Conservation (phyloP, 495 filamentous ascomycete genomes). For the Penicillium fimorum region DNA sequence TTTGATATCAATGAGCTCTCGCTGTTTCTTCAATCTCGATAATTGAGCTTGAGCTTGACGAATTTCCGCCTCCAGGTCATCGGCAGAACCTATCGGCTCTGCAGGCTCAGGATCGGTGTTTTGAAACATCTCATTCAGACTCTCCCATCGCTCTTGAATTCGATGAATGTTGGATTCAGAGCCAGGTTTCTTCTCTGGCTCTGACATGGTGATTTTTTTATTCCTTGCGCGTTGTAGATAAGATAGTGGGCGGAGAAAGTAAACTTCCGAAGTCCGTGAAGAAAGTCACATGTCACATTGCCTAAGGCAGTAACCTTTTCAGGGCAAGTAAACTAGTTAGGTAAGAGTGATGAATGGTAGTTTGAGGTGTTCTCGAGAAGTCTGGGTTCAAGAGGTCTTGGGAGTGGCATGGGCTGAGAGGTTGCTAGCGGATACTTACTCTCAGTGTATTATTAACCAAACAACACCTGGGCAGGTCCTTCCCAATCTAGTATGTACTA, state of each 20-base stretch:
- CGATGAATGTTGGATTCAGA: not conserved
- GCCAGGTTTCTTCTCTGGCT: not conserved
- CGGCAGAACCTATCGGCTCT: not conserved
- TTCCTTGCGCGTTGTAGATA: not conserved
- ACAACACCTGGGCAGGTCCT: not conserved
- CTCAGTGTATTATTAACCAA: not conserved
- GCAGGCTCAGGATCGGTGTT: not conserved
- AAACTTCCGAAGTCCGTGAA: slow-evolving; percentile 5
- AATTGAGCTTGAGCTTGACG: slow-evolving; percentile 10
- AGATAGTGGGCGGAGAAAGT: slow-evolving; percentile 1
- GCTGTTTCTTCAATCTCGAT: slow-evolving; percentile 6
- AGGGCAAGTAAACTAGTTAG: not conserved
- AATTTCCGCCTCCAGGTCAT: slow-evolving; percentile 8
- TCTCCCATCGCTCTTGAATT: slow-evolving; percentile 2
- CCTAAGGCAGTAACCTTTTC: not conserved
- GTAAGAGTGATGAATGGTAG: not conserved
- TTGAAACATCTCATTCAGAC: not conserved
- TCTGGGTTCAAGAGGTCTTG: not conserved
- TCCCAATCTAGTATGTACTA: not conserved
- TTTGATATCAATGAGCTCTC: slow-evolving; percentile 12
- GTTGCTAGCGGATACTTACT: not conserved
- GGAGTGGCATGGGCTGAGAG: not conserved
- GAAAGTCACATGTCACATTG: not conserved
- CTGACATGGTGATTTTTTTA: slow-evolving; percentile 7
- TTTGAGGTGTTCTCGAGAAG: not conserved